A percentile compares a stretch with the other conserved stretches of the same genome.
phyloP scores from a whole-genome alignment of 2,329 filamentous ascomycete species.

The Nigrospora oryzae region DNA sequence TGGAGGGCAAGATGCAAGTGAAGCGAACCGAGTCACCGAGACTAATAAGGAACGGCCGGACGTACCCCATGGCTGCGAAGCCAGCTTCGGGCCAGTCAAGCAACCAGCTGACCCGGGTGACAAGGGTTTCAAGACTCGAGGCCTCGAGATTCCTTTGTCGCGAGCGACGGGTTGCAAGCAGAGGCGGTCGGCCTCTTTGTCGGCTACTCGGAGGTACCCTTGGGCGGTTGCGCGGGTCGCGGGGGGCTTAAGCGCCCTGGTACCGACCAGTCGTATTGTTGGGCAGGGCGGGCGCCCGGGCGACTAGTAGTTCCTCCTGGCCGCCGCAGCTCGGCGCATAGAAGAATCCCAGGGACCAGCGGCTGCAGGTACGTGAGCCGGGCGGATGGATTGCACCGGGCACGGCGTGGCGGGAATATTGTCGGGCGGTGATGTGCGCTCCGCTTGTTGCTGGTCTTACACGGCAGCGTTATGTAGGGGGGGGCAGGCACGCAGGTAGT shows the following conservation, averaged over 20 bases:
- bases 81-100: slow-evolving; percentile 1
- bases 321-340: no score
- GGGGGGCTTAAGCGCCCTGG: slow-evolving; percentile 14
- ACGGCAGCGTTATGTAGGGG: not conserved
- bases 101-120: slow-evolving; percentile 2
- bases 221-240: slow-evolving; percentile 13
- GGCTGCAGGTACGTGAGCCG: no score
- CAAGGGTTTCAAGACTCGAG: slow-evolving; percentile 5
- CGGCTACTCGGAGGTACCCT: slow-evolving; percentile 6
- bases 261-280: no score
- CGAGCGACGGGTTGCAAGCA: slow-evolving; percentile 6
- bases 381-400: no score
- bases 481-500: not conserved
- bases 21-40: not conserved
- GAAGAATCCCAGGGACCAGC: no score
- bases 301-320: no score
- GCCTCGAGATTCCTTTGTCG: slow-evolving; percentile 12
- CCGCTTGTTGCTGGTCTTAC: not conserved
- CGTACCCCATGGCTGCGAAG: slow-evolving; percentile 1
- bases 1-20: not conserved
- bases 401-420: not conserved
- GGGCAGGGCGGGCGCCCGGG: no score
- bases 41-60: not conserved
- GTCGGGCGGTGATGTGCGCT: not conserved
- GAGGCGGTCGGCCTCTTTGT: slow-evolving; percentile 13